These are phyloP conservation scores for Macrophomina pseudophaseolina DNA, from an alignment of 2,329 filamentous ascomycete genomes.

Conservation along the genomic window DNA sequence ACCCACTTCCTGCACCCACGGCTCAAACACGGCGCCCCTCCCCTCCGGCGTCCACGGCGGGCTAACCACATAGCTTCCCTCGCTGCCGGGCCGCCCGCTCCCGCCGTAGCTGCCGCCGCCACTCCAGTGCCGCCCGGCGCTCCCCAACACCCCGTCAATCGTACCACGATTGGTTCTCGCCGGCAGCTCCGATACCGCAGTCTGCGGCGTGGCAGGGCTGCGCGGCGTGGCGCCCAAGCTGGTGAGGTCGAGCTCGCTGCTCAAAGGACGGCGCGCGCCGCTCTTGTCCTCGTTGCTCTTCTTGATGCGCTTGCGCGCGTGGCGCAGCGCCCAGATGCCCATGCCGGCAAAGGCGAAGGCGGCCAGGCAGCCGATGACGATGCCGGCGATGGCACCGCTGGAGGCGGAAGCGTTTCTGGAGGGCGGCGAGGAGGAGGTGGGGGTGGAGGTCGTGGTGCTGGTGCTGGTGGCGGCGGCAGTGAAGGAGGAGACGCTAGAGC, in stretches of 20 bases:
- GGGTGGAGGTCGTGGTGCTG: slow-evolving; percentile 13
- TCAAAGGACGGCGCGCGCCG: background rate
- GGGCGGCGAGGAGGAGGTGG: background rate
- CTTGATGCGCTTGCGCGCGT: slow-evolving; percentile 3
- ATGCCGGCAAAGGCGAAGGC: slow-evolving; percentile 33
- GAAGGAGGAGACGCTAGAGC: slow-evolving; percentile 25
- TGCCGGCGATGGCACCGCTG: slow-evolving; percentile 49
- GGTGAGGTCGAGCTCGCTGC: background rate
- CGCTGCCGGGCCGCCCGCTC: background rate
- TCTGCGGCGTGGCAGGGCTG: background rate
- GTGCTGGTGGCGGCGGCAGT: slow-evolving; percentile 27
- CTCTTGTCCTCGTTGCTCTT: too few relatives aligned
- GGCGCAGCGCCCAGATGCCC: slow-evolving; percentile 38
- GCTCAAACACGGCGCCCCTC: background rate
- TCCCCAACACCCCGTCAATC: background rate
- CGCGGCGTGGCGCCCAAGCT: background rate
- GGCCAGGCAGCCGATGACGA: slow-evolving; percentile 62
- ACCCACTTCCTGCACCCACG: background rate
- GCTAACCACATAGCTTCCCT: background rate
- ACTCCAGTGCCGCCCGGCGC: background rate
- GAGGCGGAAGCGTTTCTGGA: slow-evolving; percentile 31
- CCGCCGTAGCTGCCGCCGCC: background rate
- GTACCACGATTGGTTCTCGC: background rate
- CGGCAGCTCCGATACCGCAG: background rate
- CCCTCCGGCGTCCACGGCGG: slow-evolving; percentile 7